Evolutionary conservation across 2,329 filamentous ascomycete species (phyloP).

Genomic region (Acrodontium crateriforme): DNA sequence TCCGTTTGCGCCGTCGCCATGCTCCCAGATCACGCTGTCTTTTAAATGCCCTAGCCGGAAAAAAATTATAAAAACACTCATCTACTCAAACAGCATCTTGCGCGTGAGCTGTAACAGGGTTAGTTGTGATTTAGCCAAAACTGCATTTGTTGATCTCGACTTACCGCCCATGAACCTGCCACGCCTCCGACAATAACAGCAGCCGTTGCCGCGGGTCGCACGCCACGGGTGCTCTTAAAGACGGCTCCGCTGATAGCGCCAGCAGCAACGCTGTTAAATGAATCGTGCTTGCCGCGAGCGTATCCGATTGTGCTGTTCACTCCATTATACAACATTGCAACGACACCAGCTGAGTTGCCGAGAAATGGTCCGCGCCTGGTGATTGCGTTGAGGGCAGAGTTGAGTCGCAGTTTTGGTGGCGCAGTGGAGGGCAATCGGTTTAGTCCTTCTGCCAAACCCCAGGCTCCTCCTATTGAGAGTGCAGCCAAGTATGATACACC

Average conservation of each 20-base stretch:
- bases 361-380: conserved; percentile 87
- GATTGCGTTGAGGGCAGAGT: conserved; percentile 87
- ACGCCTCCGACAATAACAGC: conserved; percentile 76
- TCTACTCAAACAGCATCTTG: conserved; percentile 8
- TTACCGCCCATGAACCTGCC: conserved; percentile 82
- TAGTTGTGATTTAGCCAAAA: conserved; percentile 1
- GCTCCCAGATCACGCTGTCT: too few species aligned
- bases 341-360: conserved; percentile 88
- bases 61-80: too few species aligned
- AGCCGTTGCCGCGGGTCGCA: conserved; percentile 88
- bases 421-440: conserved; percentile 54
- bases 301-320: conserved; percentile 75
- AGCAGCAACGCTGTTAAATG: conserved; percentile 73
- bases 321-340: conserved; percentile 93
- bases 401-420: conserved; percentile 81
- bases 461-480: conserved; percentile 71
- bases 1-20: too few species aligned
- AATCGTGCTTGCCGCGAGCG: conserved; percentile 72
- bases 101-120: conserved; percentile 7
- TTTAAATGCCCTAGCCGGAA: too few species aligned
- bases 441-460: conserved; percentile 84
- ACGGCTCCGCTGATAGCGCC: conserved; percentile 82
- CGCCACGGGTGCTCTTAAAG: conserved; percentile 88
- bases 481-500: conserved; percentile 88
- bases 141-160: conserved; percentile 24